Evolutionary conservation across 108 stramenopile genomes (phyloP).

Genomic region (Mayamaea pseudoterrestris): DNA sequence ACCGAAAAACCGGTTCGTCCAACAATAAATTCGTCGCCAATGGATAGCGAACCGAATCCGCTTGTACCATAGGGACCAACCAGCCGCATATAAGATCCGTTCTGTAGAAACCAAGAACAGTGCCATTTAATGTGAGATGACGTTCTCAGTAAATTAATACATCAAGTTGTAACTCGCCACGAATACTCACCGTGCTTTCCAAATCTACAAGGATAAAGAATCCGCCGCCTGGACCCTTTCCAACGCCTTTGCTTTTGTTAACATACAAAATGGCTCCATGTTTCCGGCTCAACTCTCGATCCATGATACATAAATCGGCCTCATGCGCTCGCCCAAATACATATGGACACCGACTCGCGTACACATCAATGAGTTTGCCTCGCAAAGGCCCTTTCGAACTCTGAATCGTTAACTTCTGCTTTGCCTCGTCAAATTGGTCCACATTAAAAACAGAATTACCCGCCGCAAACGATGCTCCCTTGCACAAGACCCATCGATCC

Average conservation of each 20-base stretch:
- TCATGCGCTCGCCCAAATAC: constrained; percentile 86
- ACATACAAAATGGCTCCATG: constrained; percentile 77
- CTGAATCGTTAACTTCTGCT: constrained; percentile 78
- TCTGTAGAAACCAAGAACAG: constrained; percentile 49
- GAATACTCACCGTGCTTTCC: constrained; percentile 85
- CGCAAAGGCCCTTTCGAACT: constrained; percentile 84
- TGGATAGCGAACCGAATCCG: constrained; percentile 63
- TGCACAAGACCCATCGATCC: constrained; percentile 72
- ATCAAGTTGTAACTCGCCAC: too few relatives aligned
- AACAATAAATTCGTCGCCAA: constrained; percentile 92
- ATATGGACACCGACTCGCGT: constrained; percentile 60
- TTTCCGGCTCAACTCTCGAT: constrained; percentile 74
- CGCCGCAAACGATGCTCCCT: constrained; percentile 79
- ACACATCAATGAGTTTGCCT: constrained; percentile 74
- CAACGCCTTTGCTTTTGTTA: constrained; percentile 24
- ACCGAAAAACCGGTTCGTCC: constrained; percentile 96
- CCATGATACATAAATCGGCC: constrained; percentile 85
- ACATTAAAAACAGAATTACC: constrained; percentile 85
- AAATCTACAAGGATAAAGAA: constrained; percentile 70
- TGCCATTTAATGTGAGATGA: too few relatives aligned
- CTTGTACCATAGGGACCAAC: constrained; percentile 73
- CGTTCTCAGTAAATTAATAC: background rate
- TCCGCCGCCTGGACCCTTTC: constrained; percentile 17
- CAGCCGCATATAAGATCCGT: constrained; percentile 85
- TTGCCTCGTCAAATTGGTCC: constrained; percentile 69